Evolutionary conservation across 2,329 filamentous ascomycete genomes (phyloP).

Genomic region (Alternaria brassicae): DNA sequence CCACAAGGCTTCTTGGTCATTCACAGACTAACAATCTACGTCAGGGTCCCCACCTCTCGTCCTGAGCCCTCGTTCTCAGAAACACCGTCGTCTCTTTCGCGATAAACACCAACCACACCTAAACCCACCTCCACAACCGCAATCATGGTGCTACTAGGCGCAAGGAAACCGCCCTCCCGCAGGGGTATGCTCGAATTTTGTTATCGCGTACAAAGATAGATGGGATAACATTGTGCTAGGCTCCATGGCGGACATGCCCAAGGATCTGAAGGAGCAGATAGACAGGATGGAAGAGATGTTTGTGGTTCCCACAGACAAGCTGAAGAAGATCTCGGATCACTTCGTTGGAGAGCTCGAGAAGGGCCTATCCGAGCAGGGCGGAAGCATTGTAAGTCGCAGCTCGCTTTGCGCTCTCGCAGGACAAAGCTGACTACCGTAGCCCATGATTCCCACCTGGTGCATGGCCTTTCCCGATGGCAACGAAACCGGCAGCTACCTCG

Average conservation of each 20-base stretch:
- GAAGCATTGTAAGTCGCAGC: constrained; percentile 77
- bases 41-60: constrained; percentile 10
- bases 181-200: constrained; percentile 68
- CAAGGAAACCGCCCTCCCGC: constrained; percentile 70
- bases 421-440: constrained; percentile 67
- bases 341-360: constrained; percentile 89
- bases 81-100: neutral
- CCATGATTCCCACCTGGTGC: constrained; percentile 98
- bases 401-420: constrained; percentile 85
- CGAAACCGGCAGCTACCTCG: constrained; percentile 86
- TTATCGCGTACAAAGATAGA: constrained; percentile 10
- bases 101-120: constrained; percentile 7
- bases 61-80: constrained; percentile 6
- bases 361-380: constrained; percentile 84
- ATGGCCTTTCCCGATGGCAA: constrained; percentile 88
- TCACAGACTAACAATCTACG: constrained; percentile 9
- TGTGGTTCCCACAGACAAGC: constrained; percentile 75
- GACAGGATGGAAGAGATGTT: constrained; percentile 84
- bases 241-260: constrained; percentile 89
- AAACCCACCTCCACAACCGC: constrained; percentile 21
- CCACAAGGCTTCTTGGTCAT: constrained; percentile 4
- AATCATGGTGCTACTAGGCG: constrained; percentile 71
- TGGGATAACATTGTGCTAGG: constrained; percentile 60
- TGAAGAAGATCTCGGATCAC: constrained; percentile 89
- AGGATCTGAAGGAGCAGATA: constrained; percentile 82